Percentiles rank a stretch among this genome's conserved stretches.
These are phyloP conservation scores for Geranomyces michiganensis DNA, from an alignment of 192 early-diverging fungal genomes.

Conservation along the genomic window DNA sequence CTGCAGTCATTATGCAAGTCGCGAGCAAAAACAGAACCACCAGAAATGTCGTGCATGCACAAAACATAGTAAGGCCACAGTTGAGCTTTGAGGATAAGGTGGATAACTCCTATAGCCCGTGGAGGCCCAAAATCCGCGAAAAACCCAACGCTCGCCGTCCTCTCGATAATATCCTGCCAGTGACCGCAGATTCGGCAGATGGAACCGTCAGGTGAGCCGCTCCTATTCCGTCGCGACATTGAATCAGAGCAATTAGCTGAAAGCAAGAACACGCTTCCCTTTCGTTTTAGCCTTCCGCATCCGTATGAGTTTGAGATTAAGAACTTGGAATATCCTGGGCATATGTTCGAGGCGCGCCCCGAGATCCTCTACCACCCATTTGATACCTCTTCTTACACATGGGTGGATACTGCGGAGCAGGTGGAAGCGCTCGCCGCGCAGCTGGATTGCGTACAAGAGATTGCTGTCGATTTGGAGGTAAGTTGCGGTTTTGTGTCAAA, in stretches of 20 bases:
- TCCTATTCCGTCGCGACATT: conserved; percentile 22
- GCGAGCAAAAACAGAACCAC: background rate
- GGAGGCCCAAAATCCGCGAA: conserved; percentile 73
- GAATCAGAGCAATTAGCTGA: background rate
- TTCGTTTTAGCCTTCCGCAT: conserved; percentile 62
- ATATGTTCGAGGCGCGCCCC: conserved; percentile 62
- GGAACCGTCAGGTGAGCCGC: conserved; percentile 18
- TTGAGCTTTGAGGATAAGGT: conserved; percentile 80
- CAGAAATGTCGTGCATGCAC: conserved; percentile 25
- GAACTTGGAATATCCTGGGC: conserved; percentile 71
- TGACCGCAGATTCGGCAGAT: background rate
- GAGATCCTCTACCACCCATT: conserved; percentile 60
- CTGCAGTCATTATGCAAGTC: conserved; percentile 24
- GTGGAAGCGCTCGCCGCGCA: conserved; percentile 67
- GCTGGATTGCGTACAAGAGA: conserved; percentile 65
- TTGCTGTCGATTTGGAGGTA: conserved; percentile 90
- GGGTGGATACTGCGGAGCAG: conserved; percentile 77
- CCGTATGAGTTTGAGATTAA: conserved; percentile 92
- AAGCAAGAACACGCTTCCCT: conserved; percentile 30
- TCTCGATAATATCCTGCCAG: conserved; percentile 63
- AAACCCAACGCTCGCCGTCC: conserved; percentile 85
- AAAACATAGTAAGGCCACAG: conserved; percentile 80
- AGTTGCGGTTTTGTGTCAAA: background rate
- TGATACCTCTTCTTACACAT: conserved; percentile 73
- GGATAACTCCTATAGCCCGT: conserved; percentile 84